These are phyloP conservation scores for Tetracladium setigerum DNA, from an alignment of 495 filamentous ascomycete species.

Conservation along the genomic window DNA sequence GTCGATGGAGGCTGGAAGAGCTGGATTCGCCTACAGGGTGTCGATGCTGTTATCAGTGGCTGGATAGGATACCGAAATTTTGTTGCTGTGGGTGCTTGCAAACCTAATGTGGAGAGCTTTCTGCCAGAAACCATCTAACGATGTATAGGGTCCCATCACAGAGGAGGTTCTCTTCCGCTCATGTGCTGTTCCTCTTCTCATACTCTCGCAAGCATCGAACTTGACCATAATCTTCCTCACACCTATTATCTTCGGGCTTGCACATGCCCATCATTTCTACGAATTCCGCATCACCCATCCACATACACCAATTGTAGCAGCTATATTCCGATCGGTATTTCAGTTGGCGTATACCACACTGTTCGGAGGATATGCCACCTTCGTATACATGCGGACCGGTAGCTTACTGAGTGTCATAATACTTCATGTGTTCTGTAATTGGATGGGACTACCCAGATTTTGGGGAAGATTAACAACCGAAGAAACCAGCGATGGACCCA, in stretches of 20 bases:
- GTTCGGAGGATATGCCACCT: conserved; percentile 89
- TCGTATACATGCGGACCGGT: conserved; percentile 82
- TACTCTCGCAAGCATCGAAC: conserved; percentile 58
- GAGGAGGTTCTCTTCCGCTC: conserved; percentile 94
- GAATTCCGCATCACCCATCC: conserved; percentile 84
- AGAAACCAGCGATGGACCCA: conserved; percentile 10
- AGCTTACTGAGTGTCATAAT: conserved; percentile 64
- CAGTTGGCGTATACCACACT: conserved; percentile 91
- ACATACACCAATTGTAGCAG: conserved; percentile 47
- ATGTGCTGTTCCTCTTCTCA: conserved; percentile 69
- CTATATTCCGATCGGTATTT: conserved; percentile 62
- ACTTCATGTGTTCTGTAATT: conserved; percentile 88
- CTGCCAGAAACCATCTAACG: not conserved
- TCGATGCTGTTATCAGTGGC: conserved; percentile 15
- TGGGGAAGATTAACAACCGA: conserved; percentile 60
- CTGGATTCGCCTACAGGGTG: conserved; percentile 40
- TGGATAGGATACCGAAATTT: conserved; percentile 54
- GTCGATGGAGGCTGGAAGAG: conserved; percentile 63
- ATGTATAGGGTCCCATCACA: conserved; percentile 61
- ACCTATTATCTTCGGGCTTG: conserved; percentile 89
- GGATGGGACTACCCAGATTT: conserved; percentile 77
- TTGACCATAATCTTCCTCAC: conserved; percentile 63
- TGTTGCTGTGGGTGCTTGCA: conserved; percentile 33
- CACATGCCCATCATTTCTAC: conserved; percentile 93
- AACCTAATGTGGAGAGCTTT: not conserved